Percentiles rank a stretch among this genome's conserved stretches.
Conservation (phyloP, 768 basidiomycete species). For the Tricholoma hemisulphureum region DNA sequence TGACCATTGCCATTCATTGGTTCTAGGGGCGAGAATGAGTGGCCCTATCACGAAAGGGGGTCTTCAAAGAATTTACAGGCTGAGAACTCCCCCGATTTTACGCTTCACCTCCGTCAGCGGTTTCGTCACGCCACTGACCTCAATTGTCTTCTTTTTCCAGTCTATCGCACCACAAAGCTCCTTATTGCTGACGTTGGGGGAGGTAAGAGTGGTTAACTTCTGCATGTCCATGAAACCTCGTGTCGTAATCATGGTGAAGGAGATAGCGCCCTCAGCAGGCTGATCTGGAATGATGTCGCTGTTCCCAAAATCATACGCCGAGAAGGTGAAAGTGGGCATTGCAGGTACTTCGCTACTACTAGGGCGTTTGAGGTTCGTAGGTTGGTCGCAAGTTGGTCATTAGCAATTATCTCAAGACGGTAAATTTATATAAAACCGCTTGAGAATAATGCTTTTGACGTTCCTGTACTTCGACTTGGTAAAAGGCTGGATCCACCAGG, state of each 20-base stretch:
- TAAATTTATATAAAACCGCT: no score
- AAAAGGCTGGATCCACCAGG: no score
- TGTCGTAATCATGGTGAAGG: slow-evolving; percentile 7
- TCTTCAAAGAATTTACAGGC: slow-evolving; percentile 8
- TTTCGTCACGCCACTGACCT: slow-evolving; percentile 4
- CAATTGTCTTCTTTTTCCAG: slow-evolving; percentile 15
- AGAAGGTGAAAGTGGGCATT: slow-evolving; percentile 1
- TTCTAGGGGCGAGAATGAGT: neutral
- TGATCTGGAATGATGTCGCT: slow-evolving; percentile 7
- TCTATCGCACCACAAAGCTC: slow-evolving; percentile 8
- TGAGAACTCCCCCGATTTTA: slow-evolving; percentile 12
- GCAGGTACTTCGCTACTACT: no score
- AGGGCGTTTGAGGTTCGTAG: no score
- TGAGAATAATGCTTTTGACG: no score
- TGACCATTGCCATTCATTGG: slow-evolving; percentile 17
- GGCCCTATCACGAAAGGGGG: neutral
- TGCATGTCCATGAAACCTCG: slow-evolving; percentile 1
- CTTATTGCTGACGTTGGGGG: neutral
- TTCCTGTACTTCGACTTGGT: no score
- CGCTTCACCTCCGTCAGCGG: slow-evolving; percentile 6
- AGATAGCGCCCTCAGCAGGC: neutral
- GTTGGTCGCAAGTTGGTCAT: no score
- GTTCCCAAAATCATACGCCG: slow-evolving; percentile 11
- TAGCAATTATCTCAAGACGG: no score
- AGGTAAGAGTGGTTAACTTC: slow-evolving; percentile 1